Conservation (phyloP, 2,329 filamentous ascomycete species). For the Cladophialophora immunda region DNA sequence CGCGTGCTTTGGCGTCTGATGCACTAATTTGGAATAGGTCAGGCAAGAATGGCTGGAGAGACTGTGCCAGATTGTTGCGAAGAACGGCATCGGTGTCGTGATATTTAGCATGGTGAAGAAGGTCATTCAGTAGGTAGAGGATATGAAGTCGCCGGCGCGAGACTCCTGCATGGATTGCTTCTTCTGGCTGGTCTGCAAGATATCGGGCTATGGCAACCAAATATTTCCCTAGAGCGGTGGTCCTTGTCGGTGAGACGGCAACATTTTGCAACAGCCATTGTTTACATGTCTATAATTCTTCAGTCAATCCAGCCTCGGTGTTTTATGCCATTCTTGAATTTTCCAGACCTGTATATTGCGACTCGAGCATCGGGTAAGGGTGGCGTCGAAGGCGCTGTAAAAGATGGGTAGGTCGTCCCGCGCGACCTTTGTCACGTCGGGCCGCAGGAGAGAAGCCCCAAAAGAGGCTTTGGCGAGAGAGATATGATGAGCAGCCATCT, state of each 20-base stretch:
- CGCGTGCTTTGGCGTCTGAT: conserved; percentile 66
- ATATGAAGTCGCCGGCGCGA: conserved; percentile 75
- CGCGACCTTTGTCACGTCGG: conserved; percentile 74
- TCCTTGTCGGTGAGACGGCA: conserved; percentile 71
- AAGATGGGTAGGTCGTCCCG: conserved; percentile 76
- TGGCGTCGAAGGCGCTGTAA: conserved; percentile 70
- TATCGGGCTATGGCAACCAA: conserved; percentile 73
- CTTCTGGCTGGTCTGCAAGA: conserved; percentile 50
- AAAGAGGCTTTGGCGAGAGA: conserved; percentile 83
- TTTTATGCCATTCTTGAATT: conserved; percentile 41
- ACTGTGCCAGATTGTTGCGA: conserved; percentile 58
- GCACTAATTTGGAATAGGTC: conserved; percentile 68
- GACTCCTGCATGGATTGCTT: conserved; percentile 50
- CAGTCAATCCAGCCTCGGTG: conserved; percentile 36
- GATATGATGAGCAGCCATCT: conserved; percentile 51
- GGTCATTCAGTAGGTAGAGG: conserved; percentile 80
- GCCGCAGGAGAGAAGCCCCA: conserved; percentile 74
- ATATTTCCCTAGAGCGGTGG: conserved; percentile 76
- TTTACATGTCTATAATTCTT: conserved; percentile 77
- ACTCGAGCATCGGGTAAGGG: conserved; percentile 75
- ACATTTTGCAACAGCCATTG: conserved; percentile 81
- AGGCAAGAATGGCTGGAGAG: conserved; percentile 67
- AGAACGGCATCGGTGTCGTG: conserved; percentile 54
- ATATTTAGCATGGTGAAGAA: conserved; percentile 73
- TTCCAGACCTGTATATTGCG: conserved; percentile 88